These are phyloP conservation scores for Phytophthora megakarya DNA, from an alignment of 352 stramenopile genomes.

Conservation along the genomic window DNA sequence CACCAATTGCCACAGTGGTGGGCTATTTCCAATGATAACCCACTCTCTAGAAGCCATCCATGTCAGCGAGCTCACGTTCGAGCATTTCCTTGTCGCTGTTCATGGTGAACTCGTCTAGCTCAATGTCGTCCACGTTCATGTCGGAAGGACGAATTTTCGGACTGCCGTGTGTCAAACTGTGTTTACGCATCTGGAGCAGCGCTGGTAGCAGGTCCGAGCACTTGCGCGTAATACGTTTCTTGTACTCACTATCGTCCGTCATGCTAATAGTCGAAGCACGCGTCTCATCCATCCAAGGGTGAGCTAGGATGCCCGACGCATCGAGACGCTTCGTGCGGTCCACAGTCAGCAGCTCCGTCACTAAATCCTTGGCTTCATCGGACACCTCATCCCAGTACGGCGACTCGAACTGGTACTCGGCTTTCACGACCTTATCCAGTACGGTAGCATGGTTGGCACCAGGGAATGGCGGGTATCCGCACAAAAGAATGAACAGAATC, in stretches of 20 bases:
- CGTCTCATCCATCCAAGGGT: constrained; percentile 81
- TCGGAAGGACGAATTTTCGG: constrained; percentile 75
- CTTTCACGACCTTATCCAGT: constrained; percentile 74
- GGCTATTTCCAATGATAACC: constrained; percentile 37
- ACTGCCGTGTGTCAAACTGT: constrained; percentile 68
- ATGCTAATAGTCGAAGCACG: constrained; percentile 28
- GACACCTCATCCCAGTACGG: constrained; percentile 96
- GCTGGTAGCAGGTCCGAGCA: constrained; percentile 69
- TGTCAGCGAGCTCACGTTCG: constrained; percentile 64
- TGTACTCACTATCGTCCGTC: constrained; percentile 37
- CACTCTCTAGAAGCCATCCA: constrained; percentile 49
- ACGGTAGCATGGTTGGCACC: constrained; percentile 76
- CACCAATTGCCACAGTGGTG: neutral
- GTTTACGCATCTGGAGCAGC: constrained; percentile 78
- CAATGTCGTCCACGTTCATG: constrained; percentile 72
- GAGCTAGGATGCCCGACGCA: constrained; percentile 65
- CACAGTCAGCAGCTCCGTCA: constrained; percentile 91
- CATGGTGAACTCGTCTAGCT: constrained; percentile 58
- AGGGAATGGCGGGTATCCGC: constrained; percentile 90
- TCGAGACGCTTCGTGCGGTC: constrained; percentile 80
- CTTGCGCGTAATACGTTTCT: constrained; percentile 42
- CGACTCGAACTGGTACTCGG: constrained; percentile 90
- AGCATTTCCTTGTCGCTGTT: constrained; percentile 68
- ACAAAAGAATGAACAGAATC: constrained; percentile 95
- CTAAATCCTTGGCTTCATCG: constrained; percentile 94